Evolutionary conservation across 495 filamentous ascomycete genomes (phyloP), one percentile per base, ranked within the genome.

Genomic region (Tricharina praecox): DNA sequence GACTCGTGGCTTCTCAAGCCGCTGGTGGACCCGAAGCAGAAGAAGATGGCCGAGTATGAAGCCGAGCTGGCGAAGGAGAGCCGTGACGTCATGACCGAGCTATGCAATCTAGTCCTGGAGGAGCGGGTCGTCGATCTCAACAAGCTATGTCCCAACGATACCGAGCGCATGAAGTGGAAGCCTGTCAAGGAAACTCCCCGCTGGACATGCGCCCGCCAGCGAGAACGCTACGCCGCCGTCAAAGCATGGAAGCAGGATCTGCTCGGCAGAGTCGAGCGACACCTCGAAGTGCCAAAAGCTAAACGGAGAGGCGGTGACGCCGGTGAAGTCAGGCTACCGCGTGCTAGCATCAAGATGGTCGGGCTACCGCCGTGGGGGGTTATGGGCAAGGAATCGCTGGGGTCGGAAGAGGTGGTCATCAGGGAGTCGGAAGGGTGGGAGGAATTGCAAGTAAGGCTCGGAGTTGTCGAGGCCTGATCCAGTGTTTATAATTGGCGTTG

Each of bases 1-100:
- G 74, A 77, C 51, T 78, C 75, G 66, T 69, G 65, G 52, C 72
- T 75, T 67, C 72, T 88, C 4, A 70, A 78, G 16, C 72, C 77
- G 47, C 81, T 83, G 4, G 67, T 86, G 30, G 62, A 60, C 11
- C 68, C 67, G 45, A 64, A 64, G 13, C 68, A 65, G 19, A 68
- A 68, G 18, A 55, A 64, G 4, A 64, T 70, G 33, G 68, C 74
- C 53, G 71, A 79, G 55, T 69, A 75, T 40, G 68, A 69, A 50
- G 71, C 71, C 23, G 65, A 74, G 25, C 72, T 83, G 15, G 67
- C 70, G 9, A 66, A 74, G 16, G 84, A 90, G 63, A 76, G 77
- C 49, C 67, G 73, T 38, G 82, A 82, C 20, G 76, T 79, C 20
- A 67, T 90, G 19, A 67, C 71, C 7, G 79, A 83, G 59, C 70